Evolutionary conservation across 2,329 filamentous ascomycete species (phyloP).

Genomic region (Diaporthe batatas): DNA sequence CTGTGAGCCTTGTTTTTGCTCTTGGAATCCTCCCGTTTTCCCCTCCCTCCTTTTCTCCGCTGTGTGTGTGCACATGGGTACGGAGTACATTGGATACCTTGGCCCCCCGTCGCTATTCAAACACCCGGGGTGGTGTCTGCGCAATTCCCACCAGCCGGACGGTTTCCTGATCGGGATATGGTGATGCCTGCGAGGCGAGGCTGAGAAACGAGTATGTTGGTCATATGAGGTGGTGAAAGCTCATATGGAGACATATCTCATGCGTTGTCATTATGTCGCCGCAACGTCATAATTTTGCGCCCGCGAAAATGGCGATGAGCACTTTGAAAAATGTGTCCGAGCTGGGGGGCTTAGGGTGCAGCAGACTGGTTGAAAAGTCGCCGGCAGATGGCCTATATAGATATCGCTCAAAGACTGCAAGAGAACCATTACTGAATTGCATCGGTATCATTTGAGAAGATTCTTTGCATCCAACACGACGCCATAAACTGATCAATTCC

Average conservation of each 20-base stretch:
- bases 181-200: conserved; percentile 25
- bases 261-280: not conserved
- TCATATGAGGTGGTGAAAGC: not conserved
- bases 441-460: not conserved
- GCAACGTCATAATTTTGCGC: not conserved
- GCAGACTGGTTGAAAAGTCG: conserved; percentile 31
- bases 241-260: conserved; percentile 10
- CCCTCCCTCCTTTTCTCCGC: not conserved
- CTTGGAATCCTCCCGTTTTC: not conserved
- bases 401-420: not conserved
- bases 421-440: not conserved
- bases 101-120: conserved; percentile 1
- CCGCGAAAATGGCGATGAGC: not conserved
- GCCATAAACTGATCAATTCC: not conserved
- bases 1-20: conserved; percentile 6
- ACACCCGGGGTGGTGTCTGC: conserved; percentile 22
- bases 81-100: conserved; percentile 5
- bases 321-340: conserved; percentile 38
- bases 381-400: conserved; percentile 33
- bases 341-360: conserved; percentile 4
- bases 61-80: conserved; percentile 11
- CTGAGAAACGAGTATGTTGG: not conserved
- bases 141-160: too few species aligned
- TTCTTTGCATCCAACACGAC: not conserved
- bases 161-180: conserved; percentile 10